Conservation (phyloP, 345 rosid genomes). For the Brassica juncea region DNA sequence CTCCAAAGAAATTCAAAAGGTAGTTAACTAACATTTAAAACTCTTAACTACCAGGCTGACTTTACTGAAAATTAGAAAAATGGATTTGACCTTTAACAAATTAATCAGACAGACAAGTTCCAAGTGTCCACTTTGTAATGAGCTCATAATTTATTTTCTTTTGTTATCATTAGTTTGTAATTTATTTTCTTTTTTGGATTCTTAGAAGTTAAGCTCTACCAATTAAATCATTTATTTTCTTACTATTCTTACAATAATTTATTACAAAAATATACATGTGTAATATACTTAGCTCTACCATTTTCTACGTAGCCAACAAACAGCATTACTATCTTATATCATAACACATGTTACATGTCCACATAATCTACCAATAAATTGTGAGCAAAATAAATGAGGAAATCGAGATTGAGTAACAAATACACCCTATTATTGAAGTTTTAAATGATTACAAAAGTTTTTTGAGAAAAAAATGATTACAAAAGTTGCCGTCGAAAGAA, state of each 20-base stretch:
- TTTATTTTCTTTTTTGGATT: neutral
- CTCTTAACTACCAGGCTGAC: slow-evolving; percentile 28
- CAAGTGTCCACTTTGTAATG: neutral
- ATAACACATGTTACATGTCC: neutral
- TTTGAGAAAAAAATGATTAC: neutral
- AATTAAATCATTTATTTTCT: neutral
- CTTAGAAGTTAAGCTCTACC: neutral
- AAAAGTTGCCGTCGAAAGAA: neutral
- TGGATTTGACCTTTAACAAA: neutral
- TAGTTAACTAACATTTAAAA: slow-evolving; percentile 19
- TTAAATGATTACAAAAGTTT: slow-evolving; percentile 1
- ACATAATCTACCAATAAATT: neutral
- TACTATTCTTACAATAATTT: no score
- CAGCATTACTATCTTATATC: no score
- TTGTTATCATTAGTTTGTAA: neutral
- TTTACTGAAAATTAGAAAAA: neutral
- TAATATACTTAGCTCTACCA: neutral
- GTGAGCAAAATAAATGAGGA: neutral
- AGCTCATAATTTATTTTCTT: neutral
- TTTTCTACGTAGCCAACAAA: neutral
- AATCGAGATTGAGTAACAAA: slow-evolving; percentile 28
- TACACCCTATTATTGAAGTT: slow-evolving; percentile 14
- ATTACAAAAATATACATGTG: neutral
- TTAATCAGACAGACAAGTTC: neutral
- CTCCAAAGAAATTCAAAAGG: neutral